These are phyloP conservation scores for Theobroma grandiflorum DNA, from an alignment of 441 rosid genomes.

Conservation along the genomic window DNA sequence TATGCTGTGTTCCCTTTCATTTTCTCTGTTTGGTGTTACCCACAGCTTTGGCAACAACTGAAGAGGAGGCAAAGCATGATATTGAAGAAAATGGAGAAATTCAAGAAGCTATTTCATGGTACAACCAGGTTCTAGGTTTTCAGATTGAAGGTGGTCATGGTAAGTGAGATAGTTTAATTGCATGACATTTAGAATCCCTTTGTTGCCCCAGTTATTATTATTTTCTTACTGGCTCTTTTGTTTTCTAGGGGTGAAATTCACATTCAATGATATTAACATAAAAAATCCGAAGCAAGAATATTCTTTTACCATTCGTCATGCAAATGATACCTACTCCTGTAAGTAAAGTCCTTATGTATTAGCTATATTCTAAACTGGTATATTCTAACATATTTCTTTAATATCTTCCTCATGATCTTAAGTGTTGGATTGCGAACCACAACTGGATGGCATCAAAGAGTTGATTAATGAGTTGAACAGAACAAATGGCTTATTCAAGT, in stretches of 20 bases:
- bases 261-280: slow-evolving; percentile 59
- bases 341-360: slow-evolving; percentile 36
- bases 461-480: slow-evolving; percentile 64
- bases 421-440: slow-evolving; percentile 88
- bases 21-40: slow-evolving; percentile 1
- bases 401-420: slow-evolving; percentile 35
- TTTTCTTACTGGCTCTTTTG: slow-evolving; percentile 27
- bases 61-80: slow-evolving; percentile 53
- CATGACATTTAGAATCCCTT: slow-evolving; percentile 13
- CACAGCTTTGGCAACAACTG: slow-evolving; percentile 48
- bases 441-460: slow-evolving; percentile 58
- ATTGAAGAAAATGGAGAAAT: slow-evolving; percentile 49
- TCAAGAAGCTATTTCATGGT: slow-evolving; percentile 80
- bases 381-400: slow-evolving; percentile 17
- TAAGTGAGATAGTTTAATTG: slow-evolving; percentile 32
- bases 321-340: slow-evolving; percentile 72
- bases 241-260: slow-evolving; percentile 80
- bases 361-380: slow-evolving; percentile 13
- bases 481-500: slow-evolving; percentile 73
- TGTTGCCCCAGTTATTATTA: slow-evolving; percentile 13
- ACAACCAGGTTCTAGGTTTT: slow-evolving; percentile 75
- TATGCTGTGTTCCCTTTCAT: slow-evolving; percentile 17
- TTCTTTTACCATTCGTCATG: slow-evolving; percentile 70
- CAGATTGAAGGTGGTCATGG: slow-evolving; percentile 87
- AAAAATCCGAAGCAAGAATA: slow-evolving; percentile 57